Conservation (phyloP, 441 rosid species). For the Populus trichocarpa region DNA sequence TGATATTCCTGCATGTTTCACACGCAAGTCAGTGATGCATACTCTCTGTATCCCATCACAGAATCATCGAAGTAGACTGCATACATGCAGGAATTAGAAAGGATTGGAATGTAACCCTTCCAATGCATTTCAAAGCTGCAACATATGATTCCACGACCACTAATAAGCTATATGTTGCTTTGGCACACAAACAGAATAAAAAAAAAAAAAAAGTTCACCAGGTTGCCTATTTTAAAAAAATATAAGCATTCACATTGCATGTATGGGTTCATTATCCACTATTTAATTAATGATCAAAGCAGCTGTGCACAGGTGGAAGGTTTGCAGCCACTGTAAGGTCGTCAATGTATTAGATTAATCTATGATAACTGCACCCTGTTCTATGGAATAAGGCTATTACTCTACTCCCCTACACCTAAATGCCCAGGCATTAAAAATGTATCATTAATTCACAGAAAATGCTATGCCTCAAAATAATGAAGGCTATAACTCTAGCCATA, state of each 20-base stretch:
- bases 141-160: not conserved
- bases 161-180: not conserved
- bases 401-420: not conserved
- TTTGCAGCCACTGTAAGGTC: not conserved
- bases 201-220: not conserved
- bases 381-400: not conserved
- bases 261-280: no score
- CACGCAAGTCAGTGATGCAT: not conserved
- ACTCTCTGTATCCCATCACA: not conserved
- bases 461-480: not conserved
- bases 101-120: not conserved
- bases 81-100: not conserved
- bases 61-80: not conserved
- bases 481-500: not conserved
- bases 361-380: not conserved
- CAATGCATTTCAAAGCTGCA: not conserved
- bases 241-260: not conserved
- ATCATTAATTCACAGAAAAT: not conserved
- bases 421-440: not conserved
- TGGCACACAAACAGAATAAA: not conserved
- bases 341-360: not conserved
- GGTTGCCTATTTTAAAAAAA: not conserved
- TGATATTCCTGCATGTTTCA: constrained; percentile 29
- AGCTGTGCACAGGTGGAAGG: not conserved
- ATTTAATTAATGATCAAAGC: not conserved